Base-by-base conservation (phyloP, 805 yeast species). In the Saccharomyces paradoxus region DNA sequence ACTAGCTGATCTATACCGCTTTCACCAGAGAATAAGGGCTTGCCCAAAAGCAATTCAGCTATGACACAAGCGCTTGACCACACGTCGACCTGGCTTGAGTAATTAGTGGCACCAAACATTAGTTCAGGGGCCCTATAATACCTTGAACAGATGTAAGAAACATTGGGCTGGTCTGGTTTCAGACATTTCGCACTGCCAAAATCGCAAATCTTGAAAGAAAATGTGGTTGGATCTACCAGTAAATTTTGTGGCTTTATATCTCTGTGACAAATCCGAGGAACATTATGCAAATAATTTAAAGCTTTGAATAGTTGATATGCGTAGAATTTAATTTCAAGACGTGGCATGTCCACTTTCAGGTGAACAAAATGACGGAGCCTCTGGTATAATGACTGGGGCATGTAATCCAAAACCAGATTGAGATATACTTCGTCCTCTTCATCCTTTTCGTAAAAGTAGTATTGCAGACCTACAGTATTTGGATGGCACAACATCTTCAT, bases 11-110 rank as follows among this genome's bases (percentile, higher is more conserved):
- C 97, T 57, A 91, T 91, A 32, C 97, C 97, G 54, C 89, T 84
- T 68, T 91, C 97, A 41, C 98, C 98, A 14, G 97, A 97, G 74
- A 91, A 91, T 55, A 91, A 74, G 9, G 98, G 97, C 68, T 89
- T 96, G 17, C 97, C 97, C 54, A 92, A 78, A 57, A 90, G 82
- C 63, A 91, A 75, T 72, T 91, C 98, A 3, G 97, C 97, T 87
- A 91, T 89, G 32, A 91, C 97, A 74, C 98, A 91, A 22, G 96
- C 96, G 5, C 95, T 89, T 9, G 96, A 87, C 98, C 98, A 91
- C 47, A 92, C 82, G 69, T 91, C 98, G 62, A 91, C 92, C 69
- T 90, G 89, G 27, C 96, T 89, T 3, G 97, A 88, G 72, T 91
- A 91, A 71, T 90, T 87, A 29, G 95, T 86, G 17, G 97, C 96